phyloP scores from a whole-genome alignment of 306 rosid species.

The Coriaria nepalensis region DNA sequence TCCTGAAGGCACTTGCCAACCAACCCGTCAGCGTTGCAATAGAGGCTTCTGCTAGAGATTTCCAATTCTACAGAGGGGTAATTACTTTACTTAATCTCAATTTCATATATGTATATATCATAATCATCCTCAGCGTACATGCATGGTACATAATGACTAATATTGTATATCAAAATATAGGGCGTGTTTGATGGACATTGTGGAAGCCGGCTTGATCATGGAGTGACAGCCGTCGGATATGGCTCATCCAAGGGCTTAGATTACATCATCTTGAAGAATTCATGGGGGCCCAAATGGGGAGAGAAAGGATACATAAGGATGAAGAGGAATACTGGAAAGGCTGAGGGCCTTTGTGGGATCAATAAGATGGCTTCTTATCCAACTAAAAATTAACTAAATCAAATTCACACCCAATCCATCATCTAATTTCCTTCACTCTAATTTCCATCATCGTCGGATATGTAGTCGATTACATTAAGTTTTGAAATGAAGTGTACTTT shows the following conservation, averaged over 20 bases:
- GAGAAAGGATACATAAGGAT: conserved; percentile 53
- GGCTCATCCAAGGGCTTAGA: conserved; percentile 43
- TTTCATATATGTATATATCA: too few relatives aligned
- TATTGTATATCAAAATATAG: conserved; percentile 9
- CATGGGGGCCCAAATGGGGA: conserved; percentile 73
- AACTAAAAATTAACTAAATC: conserved; percentile 26
- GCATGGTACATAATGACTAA: not conserved
- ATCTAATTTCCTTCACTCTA: too few relatives aligned
- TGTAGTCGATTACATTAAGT: too few relatives aligned
- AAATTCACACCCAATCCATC: not conserved
- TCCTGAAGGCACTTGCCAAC: conserved; percentile 61
- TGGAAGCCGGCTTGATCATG: conserved; percentile 54
- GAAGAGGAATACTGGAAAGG: conserved; percentile 44
- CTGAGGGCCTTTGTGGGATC: conserved; percentile 49
- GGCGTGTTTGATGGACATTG: conserved; percentile 59
- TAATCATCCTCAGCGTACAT: too few relatives aligned
- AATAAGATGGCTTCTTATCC: conserved; percentile 68
- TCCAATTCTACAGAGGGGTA: conserved; percentile 69
- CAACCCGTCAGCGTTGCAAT: conserved; percentile 68
- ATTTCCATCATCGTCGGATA: too few relatives aligned
- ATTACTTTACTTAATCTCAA: not conserved
- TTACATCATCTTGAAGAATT: conserved; percentile 46
- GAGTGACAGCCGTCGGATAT: conserved; percentile 67
- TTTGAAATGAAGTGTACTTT: too few relatives aligned
- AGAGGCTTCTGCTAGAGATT: conserved; percentile 58